Evolutionary conservation across 140 eudicot genomes (phyloP).

Genomic region (Bidens hawaiensis): DNA sequence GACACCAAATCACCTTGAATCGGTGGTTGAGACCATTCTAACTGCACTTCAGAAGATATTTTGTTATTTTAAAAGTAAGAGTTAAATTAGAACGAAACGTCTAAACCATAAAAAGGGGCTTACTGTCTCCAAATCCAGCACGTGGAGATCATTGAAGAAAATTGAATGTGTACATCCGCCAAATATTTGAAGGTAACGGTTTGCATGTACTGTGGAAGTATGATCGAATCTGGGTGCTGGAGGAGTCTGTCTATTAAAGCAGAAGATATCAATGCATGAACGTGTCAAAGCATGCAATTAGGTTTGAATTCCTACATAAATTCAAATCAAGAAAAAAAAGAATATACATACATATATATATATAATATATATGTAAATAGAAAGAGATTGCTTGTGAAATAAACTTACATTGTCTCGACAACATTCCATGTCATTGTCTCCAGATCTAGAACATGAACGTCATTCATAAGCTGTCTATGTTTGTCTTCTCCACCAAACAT

Average conservation of each 20-base stretch:
- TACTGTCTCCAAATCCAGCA: slow-evolving; percentile 89
- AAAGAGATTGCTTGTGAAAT: slow-evolving; percentile 6
- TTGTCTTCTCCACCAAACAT: slow-evolving; percentile 96
- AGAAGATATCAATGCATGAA: slow-evolving; percentile 27
- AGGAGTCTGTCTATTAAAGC: slow-evolving; percentile 70
- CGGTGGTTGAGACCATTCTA: slow-evolving; percentile 96
- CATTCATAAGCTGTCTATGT: slow-evolving; percentile 59
- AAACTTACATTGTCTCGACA: slow-evolving; percentile 62
- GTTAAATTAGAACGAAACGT: too few relatives aligned
- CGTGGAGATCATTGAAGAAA: slow-evolving; percentile 77
- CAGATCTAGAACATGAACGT: slow-evolving; percentile 78
- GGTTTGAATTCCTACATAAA: slow-evolving; percentile 3
- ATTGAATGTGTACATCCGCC: slow-evolving; percentile 98
- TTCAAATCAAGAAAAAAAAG: slow-evolving; percentile 1
- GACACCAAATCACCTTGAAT: slow-evolving; percentile 80
- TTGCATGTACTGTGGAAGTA: slow-evolving; percentile 73
- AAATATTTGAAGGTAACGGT: slow-evolving; percentile 79
- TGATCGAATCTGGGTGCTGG: slow-evolving; percentile 98
- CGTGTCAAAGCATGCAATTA: slow-evolving; percentile 11
- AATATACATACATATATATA: background rate
- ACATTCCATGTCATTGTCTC: slow-evolving; percentile 71
- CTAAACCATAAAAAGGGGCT: slow-evolving; percentile 11
- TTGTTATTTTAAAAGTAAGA: too few relatives aligned
- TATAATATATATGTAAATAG: background rate
- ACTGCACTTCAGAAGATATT: slow-evolving; percentile 34